These are phyloP conservation scores for Lasiosphaeria miniovina DNA, from an alignment of 495 filamentous ascomycete genomes.

Conservation along the genomic window DNA sequence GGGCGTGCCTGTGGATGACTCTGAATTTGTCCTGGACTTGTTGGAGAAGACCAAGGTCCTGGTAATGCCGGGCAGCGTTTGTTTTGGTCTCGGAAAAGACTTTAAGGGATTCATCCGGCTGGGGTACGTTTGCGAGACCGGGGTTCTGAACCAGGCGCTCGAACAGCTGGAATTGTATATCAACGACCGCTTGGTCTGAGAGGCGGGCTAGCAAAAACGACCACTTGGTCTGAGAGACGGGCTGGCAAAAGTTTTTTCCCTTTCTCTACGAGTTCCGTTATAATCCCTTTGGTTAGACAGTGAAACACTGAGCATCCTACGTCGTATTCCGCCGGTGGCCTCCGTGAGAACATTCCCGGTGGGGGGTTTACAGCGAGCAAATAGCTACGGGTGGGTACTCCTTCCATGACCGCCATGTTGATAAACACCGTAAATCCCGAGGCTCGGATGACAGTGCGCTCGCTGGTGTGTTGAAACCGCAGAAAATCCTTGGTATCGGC, in stretches of 20 bases:
- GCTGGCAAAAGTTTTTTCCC: background rate
- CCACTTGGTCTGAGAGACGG: background rate
- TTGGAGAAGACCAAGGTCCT: conserved; percentile 72
- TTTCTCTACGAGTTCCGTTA: too few relatives aligned
- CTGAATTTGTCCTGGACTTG: conserved; percentile 66
- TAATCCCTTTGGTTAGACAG: too few relatives aligned
- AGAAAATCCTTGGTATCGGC: too few relatives aligned
- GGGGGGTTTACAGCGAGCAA: too few relatives aligned
- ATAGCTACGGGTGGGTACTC: too few relatives aligned
- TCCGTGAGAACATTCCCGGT: too few relatives aligned
- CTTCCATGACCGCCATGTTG: too few relatives aligned
- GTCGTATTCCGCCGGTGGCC: too few relatives aligned
- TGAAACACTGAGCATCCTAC: too few relatives aligned
- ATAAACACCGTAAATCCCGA: too few relatives aligned
- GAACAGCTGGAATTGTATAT: conserved; percentile 61
- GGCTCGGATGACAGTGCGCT: too few relatives aligned
- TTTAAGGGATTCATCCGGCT: conserved; percentile 78
- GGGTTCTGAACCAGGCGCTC: conserved; percentile 65
- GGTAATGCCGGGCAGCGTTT: conserved; percentile 70
- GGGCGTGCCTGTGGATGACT: conserved; percentile 68
- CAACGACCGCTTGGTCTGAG: conserved; percentile 26
- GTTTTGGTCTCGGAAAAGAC: conserved; percentile 68
- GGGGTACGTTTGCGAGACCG: conserved; percentile 73
- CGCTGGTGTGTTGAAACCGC: too few relatives aligned
- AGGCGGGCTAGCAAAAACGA: background rate